A percentile compares a stretch with the other conserved stretches of the same genome.
These are phyloP conservation scores for Cryptosporidium ubiquitum DNA, from an alignment of 169 alveolate species.

Conservation along the genomic window DNA sequence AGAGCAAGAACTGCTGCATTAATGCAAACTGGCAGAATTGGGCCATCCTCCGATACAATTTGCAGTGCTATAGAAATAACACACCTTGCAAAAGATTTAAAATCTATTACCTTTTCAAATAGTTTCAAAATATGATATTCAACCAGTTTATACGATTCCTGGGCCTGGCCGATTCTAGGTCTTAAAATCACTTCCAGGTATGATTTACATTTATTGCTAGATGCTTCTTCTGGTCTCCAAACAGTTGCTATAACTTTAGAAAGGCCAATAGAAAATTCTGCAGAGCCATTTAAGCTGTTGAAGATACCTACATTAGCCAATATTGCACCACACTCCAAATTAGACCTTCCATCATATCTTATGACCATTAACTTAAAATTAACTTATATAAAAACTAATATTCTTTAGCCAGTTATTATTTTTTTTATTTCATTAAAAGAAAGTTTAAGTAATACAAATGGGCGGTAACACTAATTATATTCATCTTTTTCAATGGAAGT, in stretches of 20 bases:
- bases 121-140: slow-evolving; percentile 16
- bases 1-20: slow-evolving; percentile 68
- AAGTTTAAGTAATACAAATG: not conserved
- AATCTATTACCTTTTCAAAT: slow-evolving; percentile 56
- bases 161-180: slow-evolving; percentile 24
- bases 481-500: not conserved
- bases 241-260: slow-evolving; percentile 51
- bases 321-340: slow-evolving; percentile 55
- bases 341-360: slow-evolving; percentile 63
- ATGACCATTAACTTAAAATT: slow-evolving; percentile 15
- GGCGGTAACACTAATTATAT: not conserved
- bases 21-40: slow-evolving; percentile 40
- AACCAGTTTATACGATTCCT: slow-evolving; percentile 27
- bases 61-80: slow-evolving; percentile 61
- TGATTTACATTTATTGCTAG: slow-evolving; percentile 17
- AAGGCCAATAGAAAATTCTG: slow-evolving; percentile 62
- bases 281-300: slow-evolving; percentile 52
- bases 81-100: slow-evolving; percentile 20
- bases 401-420: not conserved
- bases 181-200: slow-evolving; percentile 49
- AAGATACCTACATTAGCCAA: slow-evolving; percentile 28
- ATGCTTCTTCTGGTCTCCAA: slow-evolving; percentile 67
- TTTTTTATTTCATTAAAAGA: not conserved
- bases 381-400: not conserved
- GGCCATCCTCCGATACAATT: slow-evolving; percentile 63